phyloP scores from a whole-genome alignment of 495 filamentous ascomycete genomes.

The Hyphodiscus hymeniophilus region DNA sequence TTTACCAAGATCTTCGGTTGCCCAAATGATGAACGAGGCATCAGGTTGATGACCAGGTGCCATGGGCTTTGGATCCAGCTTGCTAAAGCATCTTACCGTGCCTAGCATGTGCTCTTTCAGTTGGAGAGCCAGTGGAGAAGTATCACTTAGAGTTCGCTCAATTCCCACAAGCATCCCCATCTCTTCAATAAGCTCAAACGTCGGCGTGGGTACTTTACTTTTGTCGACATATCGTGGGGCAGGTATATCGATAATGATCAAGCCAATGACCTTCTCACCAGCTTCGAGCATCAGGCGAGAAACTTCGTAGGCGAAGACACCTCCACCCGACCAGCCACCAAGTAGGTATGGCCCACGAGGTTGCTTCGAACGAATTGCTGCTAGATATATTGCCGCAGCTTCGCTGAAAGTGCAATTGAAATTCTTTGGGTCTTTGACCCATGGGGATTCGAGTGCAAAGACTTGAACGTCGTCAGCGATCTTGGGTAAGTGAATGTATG shows the following conservation, averaged over 20 bases:
- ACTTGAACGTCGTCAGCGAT: slow-evolving; percentile 41
- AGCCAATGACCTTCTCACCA: slow-evolving; percentile 49
- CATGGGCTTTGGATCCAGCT: not conserved
- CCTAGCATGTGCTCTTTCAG: not conserved
- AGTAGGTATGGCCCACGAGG: slow-evolving; percentile 58
- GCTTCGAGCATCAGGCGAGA: slow-evolving; percentile 58
- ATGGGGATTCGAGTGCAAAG: slow-evolving; percentile 50
- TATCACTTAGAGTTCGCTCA: not conserved
- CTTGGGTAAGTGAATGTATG: slow-evolving; percentile 46
- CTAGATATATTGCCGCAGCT: slow-evolving; percentile 46
- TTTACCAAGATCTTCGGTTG: not conserved
- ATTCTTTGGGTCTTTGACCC: slow-evolving; percentile 42
- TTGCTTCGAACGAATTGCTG: slow-evolving; percentile 52
- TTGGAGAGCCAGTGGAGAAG: not conserved
- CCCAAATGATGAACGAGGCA: not conserved
- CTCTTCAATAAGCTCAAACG: not conserved
- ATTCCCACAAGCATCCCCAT: slow-evolving; percentile 1
- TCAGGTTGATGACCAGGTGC: not conserved
- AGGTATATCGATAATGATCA: slow-evolving; percentile 3
- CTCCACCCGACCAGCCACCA: slow-evolving; percentile 76
- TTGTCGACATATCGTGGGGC: not conserved
- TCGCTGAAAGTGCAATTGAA: slow-evolving; percentile 40
- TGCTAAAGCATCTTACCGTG: not conserved
- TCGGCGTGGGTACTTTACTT: not conserved
- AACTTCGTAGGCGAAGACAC: slow-evolving; percentile 80